Evolutionary conservation across 768 basidiomycete genomes (phyloP).

Genomic region (Kwoniella shandongensis): DNA sequence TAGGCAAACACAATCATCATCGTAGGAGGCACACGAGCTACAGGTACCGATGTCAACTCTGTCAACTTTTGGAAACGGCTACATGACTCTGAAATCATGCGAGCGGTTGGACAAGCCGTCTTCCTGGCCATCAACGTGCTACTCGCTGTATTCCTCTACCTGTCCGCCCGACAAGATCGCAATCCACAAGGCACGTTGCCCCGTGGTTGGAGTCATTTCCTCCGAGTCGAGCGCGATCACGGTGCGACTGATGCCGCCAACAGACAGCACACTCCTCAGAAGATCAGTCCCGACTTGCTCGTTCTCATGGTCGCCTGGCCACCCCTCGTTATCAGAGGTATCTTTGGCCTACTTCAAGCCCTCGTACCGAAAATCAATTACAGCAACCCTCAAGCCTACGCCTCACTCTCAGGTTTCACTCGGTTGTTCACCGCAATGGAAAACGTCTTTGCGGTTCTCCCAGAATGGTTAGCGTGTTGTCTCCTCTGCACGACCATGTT

Average conservation of each 20-base stretch:
- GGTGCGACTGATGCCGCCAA: slow-evolving; percentile 14
- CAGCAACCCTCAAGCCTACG: slow-evolving; percentile 13
- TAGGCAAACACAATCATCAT: slow-evolving; percentile 20
- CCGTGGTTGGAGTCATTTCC: slow-evolving; percentile 13
- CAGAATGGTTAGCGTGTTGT: slow-evolving; percentile 31
- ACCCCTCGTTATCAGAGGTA: slow-evolving; percentile 27
- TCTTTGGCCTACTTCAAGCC: slow-evolving; percentile 31
- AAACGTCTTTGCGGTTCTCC: slow-evolving; percentile 23
- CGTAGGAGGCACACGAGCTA: slow-evolving; percentile 13
- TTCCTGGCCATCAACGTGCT: slow-evolving; percentile 29
- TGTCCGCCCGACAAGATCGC: slow-evolving; percentile 15
- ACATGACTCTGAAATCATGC: slow-evolving; percentile 15
- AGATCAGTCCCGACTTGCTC: slow-evolving; percentile 9
- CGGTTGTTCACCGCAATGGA: slow-evolving; percentile 20
- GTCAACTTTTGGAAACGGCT: slow-evolving; percentile 16
- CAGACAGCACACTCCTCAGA: slow-evolving; percentile 10
- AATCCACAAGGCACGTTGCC: slow-evolving; percentile 15
- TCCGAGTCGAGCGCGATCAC: slow-evolving; percentile 13
- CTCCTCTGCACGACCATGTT: slow-evolving; percentile 27
- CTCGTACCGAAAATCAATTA: slow-evolving; percentile 23
- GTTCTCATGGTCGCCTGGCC: slow-evolving; percentile 30
- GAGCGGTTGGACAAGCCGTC: slow-evolving; percentile 28
- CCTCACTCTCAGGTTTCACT: slow-evolving; percentile 16
- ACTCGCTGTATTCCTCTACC: slow-evolving; percentile 23
- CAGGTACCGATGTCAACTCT: slow-evolving; percentile 4